phyloP scores from a whole-genome alignment of 2,329 filamentous ascomycete species.

The Aspergillus fumigatus region DNA sequence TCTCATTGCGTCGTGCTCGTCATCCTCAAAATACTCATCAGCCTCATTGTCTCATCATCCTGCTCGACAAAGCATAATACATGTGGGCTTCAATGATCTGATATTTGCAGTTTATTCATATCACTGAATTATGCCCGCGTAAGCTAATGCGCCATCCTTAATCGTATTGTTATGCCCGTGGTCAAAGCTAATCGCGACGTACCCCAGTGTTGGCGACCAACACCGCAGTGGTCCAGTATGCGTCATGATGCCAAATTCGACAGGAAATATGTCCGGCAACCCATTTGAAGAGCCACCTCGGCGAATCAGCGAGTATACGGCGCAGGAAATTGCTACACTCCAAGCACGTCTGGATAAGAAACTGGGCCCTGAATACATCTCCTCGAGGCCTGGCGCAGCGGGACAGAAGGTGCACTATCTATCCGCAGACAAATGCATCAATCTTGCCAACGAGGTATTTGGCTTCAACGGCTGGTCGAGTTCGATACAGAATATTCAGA shows the following conservation, averaged over 20 bases:
- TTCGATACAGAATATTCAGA: constrained; percentile 87
- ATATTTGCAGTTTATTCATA: constrained; percentile 8
- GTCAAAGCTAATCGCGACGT: constrained; percentile 19
- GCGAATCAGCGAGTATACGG: constrained; percentile 75
- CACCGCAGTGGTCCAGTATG: constrained; percentile 45
- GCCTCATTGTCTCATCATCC: not conserved
- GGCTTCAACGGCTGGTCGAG: constrained; percentile 98
- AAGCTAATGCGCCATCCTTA: constrained; percentile 17
- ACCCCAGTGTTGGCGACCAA: constrained; percentile 63
- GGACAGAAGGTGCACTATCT: constrained; percentile 90
- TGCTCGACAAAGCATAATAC: not conserved
- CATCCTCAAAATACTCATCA: constrained; percentile 9
- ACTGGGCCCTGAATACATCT: constrained; percentile 93
- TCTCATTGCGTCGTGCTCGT: constrained; percentile 14
- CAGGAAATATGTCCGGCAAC: constrained; percentile 50
- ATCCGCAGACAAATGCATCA: constrained; percentile 93
- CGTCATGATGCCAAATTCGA: constrained; percentile 40
- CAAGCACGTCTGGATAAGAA: constrained; percentile 86
- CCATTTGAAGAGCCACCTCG: constrained; percentile 72
- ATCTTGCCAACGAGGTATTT: constrained; percentile 90
- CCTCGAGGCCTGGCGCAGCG: constrained; percentile 73
- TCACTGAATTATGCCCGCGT: constrained; percentile 44
- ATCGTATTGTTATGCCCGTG: not conserved
- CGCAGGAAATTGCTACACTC: constrained; percentile 83
- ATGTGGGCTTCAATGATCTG: not conserved